Percentiles rank a stretch among this genome's conserved stretches.
phyloP scores from a whole-genome alignment of 2,329 filamentous ascomycete species.

The Arthrobotrys megalospora region DNA sequence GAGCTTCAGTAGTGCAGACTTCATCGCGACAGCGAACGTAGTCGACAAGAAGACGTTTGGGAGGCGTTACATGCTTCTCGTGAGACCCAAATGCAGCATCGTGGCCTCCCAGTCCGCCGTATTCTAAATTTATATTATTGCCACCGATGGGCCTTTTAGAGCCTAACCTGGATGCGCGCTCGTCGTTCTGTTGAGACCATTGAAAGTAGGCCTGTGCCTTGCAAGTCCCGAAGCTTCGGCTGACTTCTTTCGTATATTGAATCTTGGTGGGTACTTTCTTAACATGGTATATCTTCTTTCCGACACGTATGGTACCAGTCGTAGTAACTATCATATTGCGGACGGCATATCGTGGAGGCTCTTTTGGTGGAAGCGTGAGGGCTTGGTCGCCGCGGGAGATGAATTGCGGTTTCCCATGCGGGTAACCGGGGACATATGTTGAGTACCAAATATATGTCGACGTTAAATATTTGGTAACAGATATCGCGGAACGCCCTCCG shows the following conservation, averaged over 20 bases:
- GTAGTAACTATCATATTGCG: slow-evolving; percentile 32
- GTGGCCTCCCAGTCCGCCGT: neutral
- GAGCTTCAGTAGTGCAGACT: slow-evolving; percentile 22
- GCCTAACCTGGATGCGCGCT: slow-evolving; percentile 11
- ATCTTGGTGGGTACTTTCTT: slow-evolving; percentile 24
- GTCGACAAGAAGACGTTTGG: slow-evolving; percentile 7
- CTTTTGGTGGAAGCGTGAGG: slow-evolving; percentile 26
- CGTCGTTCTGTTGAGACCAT: slow-evolving; percentile 27
- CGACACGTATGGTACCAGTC: slow-evolving; percentile 2
- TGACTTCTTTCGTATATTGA: slow-evolving; percentile 29
- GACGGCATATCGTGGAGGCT: slow-evolving; percentile 29
- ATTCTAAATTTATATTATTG: neutral
- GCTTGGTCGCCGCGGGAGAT: slow-evolving; percentile 47
- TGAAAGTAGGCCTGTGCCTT: slow-evolving; percentile 43
- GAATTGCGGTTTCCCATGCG: slow-evolving; percentile 22
- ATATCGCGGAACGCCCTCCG: neutral
- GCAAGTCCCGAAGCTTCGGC: slow-evolving; percentile 27
- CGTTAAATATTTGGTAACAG: slow-evolving; percentile 29
- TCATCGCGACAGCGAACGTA: slow-evolving; percentile 29
- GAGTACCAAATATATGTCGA: slow-evolving; percentile 59
- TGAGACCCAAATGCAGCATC: neutral
- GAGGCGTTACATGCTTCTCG: neutral
- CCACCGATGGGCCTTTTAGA: neutral
- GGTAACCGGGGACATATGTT: slow-evolving; percentile 36
- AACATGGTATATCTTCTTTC: slow-evolving; percentile 22